Conservation (phyloP, 2,329 filamentous ascomycete species). For the Capronia epimyces region DNA sequence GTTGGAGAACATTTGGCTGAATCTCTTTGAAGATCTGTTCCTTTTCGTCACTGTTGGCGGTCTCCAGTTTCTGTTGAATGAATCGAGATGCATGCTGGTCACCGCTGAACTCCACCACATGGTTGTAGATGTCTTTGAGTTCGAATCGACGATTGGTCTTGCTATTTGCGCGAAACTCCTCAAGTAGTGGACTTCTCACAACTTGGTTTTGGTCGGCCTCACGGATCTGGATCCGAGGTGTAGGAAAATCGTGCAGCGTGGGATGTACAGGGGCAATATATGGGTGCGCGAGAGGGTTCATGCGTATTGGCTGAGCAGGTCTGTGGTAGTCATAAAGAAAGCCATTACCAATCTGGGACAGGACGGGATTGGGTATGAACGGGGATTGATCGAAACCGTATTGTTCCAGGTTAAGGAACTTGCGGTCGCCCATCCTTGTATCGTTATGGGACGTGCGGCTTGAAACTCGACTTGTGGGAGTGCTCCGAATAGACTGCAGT, state of each 20-base stretch:
- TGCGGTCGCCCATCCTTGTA: constrained; percentile 45
- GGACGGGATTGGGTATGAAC: constrained; percentile 28
- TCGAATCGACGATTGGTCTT: constrained; percentile 73
- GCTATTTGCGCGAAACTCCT: constrained; percentile 70
- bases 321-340: constrained; percentile 34
- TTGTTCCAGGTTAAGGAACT: constrained; percentile 43
- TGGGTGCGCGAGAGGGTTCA: constrained; percentile 35
- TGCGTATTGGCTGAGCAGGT: constrained; percentile 29
- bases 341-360: constrained; percentile 30
- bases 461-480: constrained; percentile 40
- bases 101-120: constrained; percentile 90
- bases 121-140: constrained; percentile 78
- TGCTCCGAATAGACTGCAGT: constrained; percentile 39
- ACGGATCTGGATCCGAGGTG: constrained; percentile 10
- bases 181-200: constrained; percentile 62
- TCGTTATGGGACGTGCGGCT: constrained; percentile 39
- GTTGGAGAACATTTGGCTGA: constrained; percentile 70
- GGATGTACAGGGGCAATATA: constrained; percentile 34
- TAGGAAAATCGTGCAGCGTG: constrained; percentile 3
- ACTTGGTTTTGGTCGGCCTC: constrained; percentile 18
- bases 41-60: constrained; percentile 93
- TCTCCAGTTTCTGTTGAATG: constrained; percentile 87
- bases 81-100: constrained; percentile 95
- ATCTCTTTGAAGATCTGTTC: constrained; percentile 86
- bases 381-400: constrained; percentile 13